Evolutionary conservation across 2,329 filamentous ascomycete species (phyloP).

Genomic region (Rutstroemia sp.): DNA sequence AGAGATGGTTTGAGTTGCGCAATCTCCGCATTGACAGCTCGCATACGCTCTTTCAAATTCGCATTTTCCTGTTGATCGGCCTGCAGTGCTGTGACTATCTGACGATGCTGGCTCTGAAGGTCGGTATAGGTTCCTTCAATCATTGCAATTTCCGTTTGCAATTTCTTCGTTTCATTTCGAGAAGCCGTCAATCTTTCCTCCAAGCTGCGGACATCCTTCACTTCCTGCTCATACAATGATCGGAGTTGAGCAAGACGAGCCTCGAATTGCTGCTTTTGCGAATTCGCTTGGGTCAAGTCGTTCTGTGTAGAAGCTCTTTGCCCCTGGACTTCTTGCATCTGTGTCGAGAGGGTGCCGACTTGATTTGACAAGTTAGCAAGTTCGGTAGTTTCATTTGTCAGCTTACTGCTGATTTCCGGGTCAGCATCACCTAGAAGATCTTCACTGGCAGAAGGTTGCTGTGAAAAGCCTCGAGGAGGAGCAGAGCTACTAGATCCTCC

Average conservation of each 20-base stretch:
- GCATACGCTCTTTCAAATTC: conserved; percentile 79
- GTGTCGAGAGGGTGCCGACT: conserved; percentile 79
- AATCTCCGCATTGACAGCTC: conserved; percentile 74
- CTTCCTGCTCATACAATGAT: conserved; percentile 86
- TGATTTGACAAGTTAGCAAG: conserved; percentile 95
- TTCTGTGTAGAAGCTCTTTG: conserved; percentile 75
- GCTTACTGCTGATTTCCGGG: conserved; percentile 77
- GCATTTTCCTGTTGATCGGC: conserved; percentile 85
- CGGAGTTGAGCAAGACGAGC: conserved; percentile 79
- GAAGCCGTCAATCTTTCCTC: conserved; percentile 75
- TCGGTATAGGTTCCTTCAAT: conserved; percentile 77
- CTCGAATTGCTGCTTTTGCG: conserved; percentile 92
- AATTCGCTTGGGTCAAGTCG: conserved; percentile 71
- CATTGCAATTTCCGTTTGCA: conserved; percentile 76
- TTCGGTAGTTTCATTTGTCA: conserved; percentile 85
- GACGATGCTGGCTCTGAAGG: conserved; percentile 73
- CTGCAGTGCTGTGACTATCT: conserved; percentile 66
- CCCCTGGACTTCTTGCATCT: conserved; percentile 87
- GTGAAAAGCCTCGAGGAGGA: conserved; percentile 32
- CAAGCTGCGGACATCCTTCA: conserved; percentile 73
- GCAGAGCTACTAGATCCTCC: conserved; percentile 43
- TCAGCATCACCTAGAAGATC: conserved; percentile 90
- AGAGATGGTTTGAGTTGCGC: conserved; percentile 79
- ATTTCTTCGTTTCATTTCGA: conserved; percentile 72
- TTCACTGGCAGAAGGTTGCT: conserved; percentile 51